phyloP scores from a whole-genome alignment of 495 filamentous ascomycete genomes.

The Pyronema omphalodes region DNA sequence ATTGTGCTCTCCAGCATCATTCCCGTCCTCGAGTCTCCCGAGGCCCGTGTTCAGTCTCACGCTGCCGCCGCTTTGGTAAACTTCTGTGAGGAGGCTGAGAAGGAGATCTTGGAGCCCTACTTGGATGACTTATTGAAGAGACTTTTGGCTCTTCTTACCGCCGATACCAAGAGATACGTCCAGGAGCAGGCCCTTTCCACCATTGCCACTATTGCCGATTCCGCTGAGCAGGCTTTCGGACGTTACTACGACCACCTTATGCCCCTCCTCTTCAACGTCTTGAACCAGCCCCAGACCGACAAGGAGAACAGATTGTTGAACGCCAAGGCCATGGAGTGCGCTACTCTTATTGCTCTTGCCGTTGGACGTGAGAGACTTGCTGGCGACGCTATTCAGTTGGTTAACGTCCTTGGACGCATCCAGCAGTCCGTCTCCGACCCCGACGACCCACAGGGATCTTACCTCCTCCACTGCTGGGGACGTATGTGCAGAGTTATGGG shows the following conservation, averaged over 20 bases:
- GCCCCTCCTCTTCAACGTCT: slow-evolving; percentile 79
- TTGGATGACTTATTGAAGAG: slow-evolving; percentile 70
- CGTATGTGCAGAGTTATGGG: slow-evolving; percentile 93
- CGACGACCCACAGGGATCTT: slow-evolving; percentile 92
- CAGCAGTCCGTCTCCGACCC: slow-evolving; percentile 75
- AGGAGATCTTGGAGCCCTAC: slow-evolving; percentile 79
- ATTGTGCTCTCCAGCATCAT: slow-evolving; percentile 77
- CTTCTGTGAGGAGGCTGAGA: slow-evolving; percentile 98
- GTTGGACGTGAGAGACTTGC: slow-evolving; percentile 88
- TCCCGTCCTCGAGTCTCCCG: slow-evolving; percentile 72
- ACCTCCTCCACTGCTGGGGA: slow-evolving; percentile 98
- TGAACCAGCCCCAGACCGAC: slow-evolving; percentile 45
- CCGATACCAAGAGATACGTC: slow-evolving; percentile 70
- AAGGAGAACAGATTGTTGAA: slow-evolving; percentile 82
- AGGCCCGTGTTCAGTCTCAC: slow-evolving; percentile 87
- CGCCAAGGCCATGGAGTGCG: slow-evolving; percentile 99
- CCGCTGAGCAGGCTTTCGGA: slow-evolving; percentile 85
- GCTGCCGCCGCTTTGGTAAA: slow-evolving; percentile 95
- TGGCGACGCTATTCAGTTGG: slow-evolving; percentile 63
- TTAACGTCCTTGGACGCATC: slow-evolving; percentile 69
- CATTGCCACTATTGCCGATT: slow-evolving; percentile 96
- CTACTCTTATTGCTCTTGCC: slow-evolving; percentile 86
- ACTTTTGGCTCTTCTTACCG: slow-evolving; percentile 68
- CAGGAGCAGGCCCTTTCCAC: slow-evolving; percentile 97
- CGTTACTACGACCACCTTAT: slow-evolving; percentile 91